Base-by-base conservation (phyloP, 495 filamentous ascomycete species). In the Penicillium ochrochloron region DNA sequence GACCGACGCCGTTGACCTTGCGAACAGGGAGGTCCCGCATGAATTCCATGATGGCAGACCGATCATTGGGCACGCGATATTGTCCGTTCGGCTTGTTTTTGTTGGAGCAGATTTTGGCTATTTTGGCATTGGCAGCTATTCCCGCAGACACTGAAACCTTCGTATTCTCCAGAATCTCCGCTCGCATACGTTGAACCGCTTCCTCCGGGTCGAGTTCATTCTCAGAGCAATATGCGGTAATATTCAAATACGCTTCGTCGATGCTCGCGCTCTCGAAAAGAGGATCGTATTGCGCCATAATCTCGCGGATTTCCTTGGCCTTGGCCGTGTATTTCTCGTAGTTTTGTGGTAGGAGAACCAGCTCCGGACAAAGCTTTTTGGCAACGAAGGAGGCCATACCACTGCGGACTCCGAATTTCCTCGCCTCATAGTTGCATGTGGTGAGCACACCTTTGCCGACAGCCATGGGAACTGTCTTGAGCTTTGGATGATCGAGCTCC, bases 351-450 rank as follows among this genome's bases (percentile, higher is more conserved):
- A 99, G 70, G 57, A 90, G 84, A n/a, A 97, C 84, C 10, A 99
- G 83, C 55, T 94, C 78, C 2, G 96, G 95, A 60, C 95, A 99
- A 0, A 99, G 86, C 73, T 96, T 97, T 81, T 89, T 91, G 12
- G 96, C 95, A 48, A 98, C 93, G 71, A 98, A 97, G 9, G 89
- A 86, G 5, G 96, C 94, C 95, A 99, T 99, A 11, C 92, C 95
- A 66, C 91, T 94, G 17, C 95, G 84, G 44, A 92, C 92, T 23
- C 95, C 95, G 69, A 90, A 99, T 63, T 91, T 92, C 8, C 95
- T 85, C 7, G 95, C 95, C 64, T 89, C 80, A 66, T 99, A 99
- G 74, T 98, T 98, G 77, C 96, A 97, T 0, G 94, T 97, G 7
- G 92, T 96, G 37, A 97, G 80, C 0, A 99, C 94, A 10, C 95